Evolutionary conservation across 805 yeast genomes (phyloP).

Genomic region (Nakazawaea ernobii): DNA sequence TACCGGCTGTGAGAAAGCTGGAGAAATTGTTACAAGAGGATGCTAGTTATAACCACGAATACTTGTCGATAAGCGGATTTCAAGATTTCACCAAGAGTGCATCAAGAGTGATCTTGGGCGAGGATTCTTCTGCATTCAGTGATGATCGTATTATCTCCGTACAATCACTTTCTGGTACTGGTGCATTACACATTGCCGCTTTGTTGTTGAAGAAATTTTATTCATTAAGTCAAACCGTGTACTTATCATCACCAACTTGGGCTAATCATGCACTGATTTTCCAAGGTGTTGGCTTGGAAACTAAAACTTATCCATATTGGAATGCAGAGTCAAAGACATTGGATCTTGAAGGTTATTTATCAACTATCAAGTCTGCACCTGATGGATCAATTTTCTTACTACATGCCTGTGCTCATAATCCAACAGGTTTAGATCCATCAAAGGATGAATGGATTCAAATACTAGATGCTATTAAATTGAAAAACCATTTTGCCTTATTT

Average conservation of each 20-base stretch:
- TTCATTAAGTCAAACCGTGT: slow-evolving; percentile 37
- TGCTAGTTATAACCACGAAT: slow-evolving; percentile 75
- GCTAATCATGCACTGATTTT: slow-evolving; percentile 90
- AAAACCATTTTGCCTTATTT: slow-evolving; percentile 73
- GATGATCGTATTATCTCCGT: slow-evolving; percentile 51
- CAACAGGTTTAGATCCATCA: slow-evolving; percentile 94
- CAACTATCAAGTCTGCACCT: slow-evolving; percentile 60
- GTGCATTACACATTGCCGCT: slow-evolving; percentile 89
- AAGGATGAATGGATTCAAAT: slow-evolving; percentile 74
- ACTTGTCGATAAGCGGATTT: slow-evolving; percentile 76
- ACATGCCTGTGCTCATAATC: slow-evolving; percentile 97
- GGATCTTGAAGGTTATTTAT: slow-evolving; percentile 63
- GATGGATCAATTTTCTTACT: slow-evolving; percentile 73
- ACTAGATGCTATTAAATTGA: slow-evolving; percentile 51
- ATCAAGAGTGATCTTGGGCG: slow-evolving; percentile 67
- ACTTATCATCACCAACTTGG: slow-evolving; percentile 93
- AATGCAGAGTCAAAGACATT: slow-evolving; percentile 62
- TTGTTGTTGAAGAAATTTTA: slow-evolving; percentile 51
- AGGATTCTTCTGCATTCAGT: slow-evolving; percentile 44
- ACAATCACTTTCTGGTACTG: slow-evolving; percentile 83
- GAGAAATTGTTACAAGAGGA: slow-evolving; percentile 57
- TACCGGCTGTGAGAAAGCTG: slow-evolving; percentile 64
- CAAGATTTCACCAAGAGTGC: slow-evolving; percentile 64
- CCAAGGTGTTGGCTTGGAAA: slow-evolving; percentile 58
- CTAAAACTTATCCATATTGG: slow-evolving; percentile 83